phyloP scores from a whole-genome alignment of 2,329 filamentous ascomycete genomes.

The Xylaria sp. region DNA sequence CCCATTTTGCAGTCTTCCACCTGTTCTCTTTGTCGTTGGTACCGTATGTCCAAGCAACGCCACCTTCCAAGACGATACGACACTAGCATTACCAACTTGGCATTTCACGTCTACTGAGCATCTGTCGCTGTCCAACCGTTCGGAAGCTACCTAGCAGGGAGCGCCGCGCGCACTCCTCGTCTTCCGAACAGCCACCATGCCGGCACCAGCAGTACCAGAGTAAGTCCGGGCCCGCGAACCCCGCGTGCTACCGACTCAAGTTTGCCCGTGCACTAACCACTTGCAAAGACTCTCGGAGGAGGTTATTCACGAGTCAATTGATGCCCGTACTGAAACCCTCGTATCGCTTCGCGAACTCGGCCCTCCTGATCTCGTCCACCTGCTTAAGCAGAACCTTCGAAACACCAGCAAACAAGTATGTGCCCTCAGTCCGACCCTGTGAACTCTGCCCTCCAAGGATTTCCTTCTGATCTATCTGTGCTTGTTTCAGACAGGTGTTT shows the following conservation, averaged over 20 bases:
- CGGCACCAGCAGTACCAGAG: slow-evolving; percentile 34
- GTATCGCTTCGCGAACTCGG: slow-evolving; percentile 84
- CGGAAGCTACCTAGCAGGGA: slow-evolving; percentile 13
- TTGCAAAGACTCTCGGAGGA: slow-evolving; percentile 79
- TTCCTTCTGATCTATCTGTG: slow-evolving; percentile 9
- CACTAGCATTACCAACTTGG: no score
- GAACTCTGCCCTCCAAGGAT: not conserved
- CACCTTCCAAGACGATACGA: not conserved
- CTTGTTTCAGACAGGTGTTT: slow-evolving; percentile 69
- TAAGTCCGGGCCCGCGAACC: slow-evolving; percentile 16
- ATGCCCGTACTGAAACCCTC: slow-evolving; percentile 85
- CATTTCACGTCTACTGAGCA: not conserved
- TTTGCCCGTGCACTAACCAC: slow-evolving; percentile 7
- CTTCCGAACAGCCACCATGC: slow-evolving; percentile 22
- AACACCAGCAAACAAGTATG: slow-evolving; percentile 47
- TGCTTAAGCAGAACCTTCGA: slow-evolving; percentile 68
- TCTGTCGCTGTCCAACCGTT: not conserved
- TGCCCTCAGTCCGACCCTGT: slow-evolving; percentile 25
- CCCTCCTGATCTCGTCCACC: slow-evolving; percentile 90
- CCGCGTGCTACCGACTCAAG: not conserved
- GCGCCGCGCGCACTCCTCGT: slow-evolving; percentile 16
- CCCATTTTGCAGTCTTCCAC: not conserved
- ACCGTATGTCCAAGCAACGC: not conserved
- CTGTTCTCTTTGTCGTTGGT: not conserved
- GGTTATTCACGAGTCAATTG: slow-evolving; percentile 83